phyloP scores from a whole-genome alignment of 257 asterid genomes.

The Solanum paucissectum region DNA sequence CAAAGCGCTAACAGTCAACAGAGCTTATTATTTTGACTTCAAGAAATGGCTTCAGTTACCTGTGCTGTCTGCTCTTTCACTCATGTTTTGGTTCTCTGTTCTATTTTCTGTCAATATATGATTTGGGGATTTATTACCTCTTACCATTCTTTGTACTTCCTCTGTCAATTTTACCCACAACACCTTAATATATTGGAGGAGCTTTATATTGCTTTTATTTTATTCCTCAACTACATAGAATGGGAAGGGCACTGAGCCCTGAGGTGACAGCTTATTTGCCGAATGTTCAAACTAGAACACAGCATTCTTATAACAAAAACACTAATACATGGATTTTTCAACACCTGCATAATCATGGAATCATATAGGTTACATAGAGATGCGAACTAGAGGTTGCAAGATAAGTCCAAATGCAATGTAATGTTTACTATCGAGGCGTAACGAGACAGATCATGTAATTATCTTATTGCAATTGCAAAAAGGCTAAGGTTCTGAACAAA shows the following conservation, averaged over 20 bases:
- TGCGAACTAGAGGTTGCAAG: neutral
- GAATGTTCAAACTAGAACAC: neutral
- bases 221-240: neutral
- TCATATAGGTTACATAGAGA: neutral
- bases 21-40: neutral
- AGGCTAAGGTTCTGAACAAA: neutral
- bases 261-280: neutral
- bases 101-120: neutral
- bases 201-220: neutral
- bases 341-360: neutral
- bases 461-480: neutral
- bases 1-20: slow-evolving; percentile 27
- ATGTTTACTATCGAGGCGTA: neutral
- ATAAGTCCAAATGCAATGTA: neutral
- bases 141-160: neutral
- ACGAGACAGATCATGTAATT: neutral
- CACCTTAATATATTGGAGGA: neutral
- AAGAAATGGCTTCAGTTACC: neutral
- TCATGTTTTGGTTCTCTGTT: neutral
- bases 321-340: neutral
- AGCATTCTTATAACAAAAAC: neutral
- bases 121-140: neutral
- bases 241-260: neutral
- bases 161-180: neutral
- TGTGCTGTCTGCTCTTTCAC: neutral